Base-by-base conservation (phyloP, 208 protist genomes). In the Zelonia costaricensis region DNA sequence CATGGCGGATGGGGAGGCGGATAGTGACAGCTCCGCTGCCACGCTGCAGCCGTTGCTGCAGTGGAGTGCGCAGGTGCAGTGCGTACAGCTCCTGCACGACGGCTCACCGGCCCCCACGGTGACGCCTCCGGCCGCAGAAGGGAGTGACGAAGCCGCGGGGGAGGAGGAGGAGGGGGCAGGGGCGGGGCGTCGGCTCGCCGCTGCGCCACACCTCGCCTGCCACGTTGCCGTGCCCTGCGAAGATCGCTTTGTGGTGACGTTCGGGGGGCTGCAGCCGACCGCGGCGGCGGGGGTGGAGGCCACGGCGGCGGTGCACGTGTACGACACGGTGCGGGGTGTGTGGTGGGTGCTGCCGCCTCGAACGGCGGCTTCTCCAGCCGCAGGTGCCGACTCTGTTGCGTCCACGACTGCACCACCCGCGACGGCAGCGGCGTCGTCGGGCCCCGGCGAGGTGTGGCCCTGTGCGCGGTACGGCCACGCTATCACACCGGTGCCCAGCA, bases 391-490 rank as follows among this genome's bases (percentile, higher is more conserved):
- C n/a, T n/a, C n/a, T n/a, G n/a, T n/a, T n/a, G n/a, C n/a, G n/a
- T n/a, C n/a, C n/a, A n/a, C n/a, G n/a, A n/a, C n/a, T n/a, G n/a
- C n/a, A n/a, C n/a, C n/a, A n/a, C n/a, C n/a, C n/a, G n/a, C n/a
- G n/a, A n/a, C n/a, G n/a, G n/a, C n/a, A n/a, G n/a, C n/a, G n/a
- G n/a, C n/a, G n/a, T n/a, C n/a, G n/a, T n/a, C n/a, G n/a, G n/a
- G n/a, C n/a, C n/a, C n/a, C n/a, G n/a, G n/a, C n/a, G n/a, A n/a
- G n/a, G 52, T 25, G 51, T 90, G 83, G 83, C 83, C 83, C 10
- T 39, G 55, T 43, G 74, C 83, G 13, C 79, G 83, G 4, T 90
- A 83, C 49, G 83, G 74, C 4, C 83, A 90, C 43, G 55, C 70
- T 25, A 63, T 76, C 15, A 53, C 74, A 18, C 61, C 31, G 18